Percentiles rank a stretch among this genome's conserved stretches.
Conservation (phyloP, 2,329 filamentous ascomycete genomes). For the Fusarium haematococcum region DNA sequence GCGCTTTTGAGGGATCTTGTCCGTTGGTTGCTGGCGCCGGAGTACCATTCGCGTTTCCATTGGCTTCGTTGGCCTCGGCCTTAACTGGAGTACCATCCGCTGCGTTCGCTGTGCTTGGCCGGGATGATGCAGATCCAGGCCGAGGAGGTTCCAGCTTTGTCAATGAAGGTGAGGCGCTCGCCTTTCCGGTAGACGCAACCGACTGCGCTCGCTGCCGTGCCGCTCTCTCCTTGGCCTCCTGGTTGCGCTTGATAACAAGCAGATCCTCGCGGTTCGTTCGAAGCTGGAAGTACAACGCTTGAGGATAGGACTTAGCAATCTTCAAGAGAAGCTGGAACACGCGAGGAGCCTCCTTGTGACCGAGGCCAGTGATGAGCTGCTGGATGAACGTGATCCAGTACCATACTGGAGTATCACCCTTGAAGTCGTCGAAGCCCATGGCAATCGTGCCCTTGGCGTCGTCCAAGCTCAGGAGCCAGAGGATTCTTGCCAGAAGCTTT, state of each 20-base stretch:
- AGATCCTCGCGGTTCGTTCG: conserved; percentile 95
- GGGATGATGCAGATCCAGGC: conserved; percentile 54
- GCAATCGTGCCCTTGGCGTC: conserved; percentile 87
- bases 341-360: conserved; percentile 89
- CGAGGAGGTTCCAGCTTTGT: conserved; percentile 65
- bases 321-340: conserved; percentile 89
- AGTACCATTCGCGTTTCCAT: conserved; percentile 41
- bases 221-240: conserved; percentile 78
- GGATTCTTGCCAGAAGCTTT: conserved; percentile 90
- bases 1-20: conserved; percentile 42
- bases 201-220: conserved; percentile 63
- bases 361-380: conserved; percentile 90
- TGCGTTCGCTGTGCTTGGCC: conserved; percentile 65
- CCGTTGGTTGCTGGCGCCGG: conserved; percentile 43
- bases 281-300: conserved; percentile 95
- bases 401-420: conserved; percentile 97
- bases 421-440: conserved; percentile 92
- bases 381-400: conserved; percentile 99
- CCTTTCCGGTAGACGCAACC: conserved; percentile 57
- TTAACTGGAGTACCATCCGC: conserved; percentile 57
- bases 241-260: conserved; percentile 88
- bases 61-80: conserved; percentile 56
- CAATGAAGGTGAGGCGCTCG: conserved; percentile 60
- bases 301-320: conserved; percentile 95
- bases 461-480: conserved; percentile 96